Base-by-base conservation (phyloP, 2,329 filamentous ascomycete genomes). In the Trichophyton verrucosum region DNA sequence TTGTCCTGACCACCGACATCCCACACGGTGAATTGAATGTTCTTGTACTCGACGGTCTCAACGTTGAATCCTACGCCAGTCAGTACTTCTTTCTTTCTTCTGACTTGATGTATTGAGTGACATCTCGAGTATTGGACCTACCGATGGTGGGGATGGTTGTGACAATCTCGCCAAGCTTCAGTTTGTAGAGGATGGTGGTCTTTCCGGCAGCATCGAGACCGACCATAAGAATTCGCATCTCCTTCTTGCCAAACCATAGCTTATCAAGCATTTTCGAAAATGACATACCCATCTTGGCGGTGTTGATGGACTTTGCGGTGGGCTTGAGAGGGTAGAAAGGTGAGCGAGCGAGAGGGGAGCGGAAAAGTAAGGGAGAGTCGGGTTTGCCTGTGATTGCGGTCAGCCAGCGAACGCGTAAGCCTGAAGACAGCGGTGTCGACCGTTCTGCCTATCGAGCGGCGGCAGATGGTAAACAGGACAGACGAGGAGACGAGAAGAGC, bases 161-260 rank as follows among this genome's bases (percentile, higher is more conserved):
- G 77, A 97, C 94, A 76, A 95, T 94, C 83, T 96, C 88, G 80
- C 69, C 69, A 64, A 99, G 89, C 86, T 99, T 99, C 78, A 99
- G 86, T 85, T 99, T 99, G 83, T 99, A 99, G 70, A 99, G 86
- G 75, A 99, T 99, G 71, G 94, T 99, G 74, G 94, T 99, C 86
- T 99, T 99, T 88, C 94, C 94, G 77, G 94, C 94, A 73, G 94
- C 94, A 79, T 99, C 94, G 73, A 99, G 86, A 85, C 94, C 94
- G 72, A 99, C 91, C 94, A 99, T 99, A 79, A 99, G 80, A 82
- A 99, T 96, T 83, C 94, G 87, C 94, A 99, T 99, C 86, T 99
- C 94, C 87, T 97, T 97, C 88, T 96, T 96, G 74, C 92, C 91
- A 30, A 42, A 42, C 87, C 90, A 96, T 78, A 97, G 85, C 81